Conservation (phyloP, 2,329 filamentous ascomycete species). For the Trichoderma lentiforme region DNA sequence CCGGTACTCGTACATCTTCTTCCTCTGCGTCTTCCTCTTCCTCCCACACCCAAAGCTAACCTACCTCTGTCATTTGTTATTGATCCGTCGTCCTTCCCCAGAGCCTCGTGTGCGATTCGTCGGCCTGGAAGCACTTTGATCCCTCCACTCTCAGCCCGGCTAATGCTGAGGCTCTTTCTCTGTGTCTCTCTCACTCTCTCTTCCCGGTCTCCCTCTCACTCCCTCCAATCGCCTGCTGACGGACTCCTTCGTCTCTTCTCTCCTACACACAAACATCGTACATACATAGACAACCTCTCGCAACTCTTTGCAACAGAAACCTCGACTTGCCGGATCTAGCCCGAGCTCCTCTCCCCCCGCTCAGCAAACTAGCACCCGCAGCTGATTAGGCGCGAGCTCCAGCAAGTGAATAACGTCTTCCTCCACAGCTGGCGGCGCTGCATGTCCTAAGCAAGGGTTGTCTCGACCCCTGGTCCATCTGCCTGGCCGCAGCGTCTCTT, state of each 20-base stretch:
- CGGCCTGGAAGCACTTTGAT: background rate
- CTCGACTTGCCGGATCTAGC: background rate
- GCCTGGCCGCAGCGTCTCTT: constrained; percentile 26
- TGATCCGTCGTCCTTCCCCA: background rate
- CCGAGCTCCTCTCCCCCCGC: constrained; percentile 5
- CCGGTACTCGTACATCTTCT: background rate
- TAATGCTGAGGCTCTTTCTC: background rate
- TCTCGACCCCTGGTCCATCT: constrained; percentile 14
- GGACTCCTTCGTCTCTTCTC: background rate
- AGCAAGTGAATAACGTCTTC: background rate
- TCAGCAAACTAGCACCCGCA: background rate
- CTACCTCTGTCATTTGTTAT: background rate
- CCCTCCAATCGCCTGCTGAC: constrained; percentile 4
- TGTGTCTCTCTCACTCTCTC: background rate
- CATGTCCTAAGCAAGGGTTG: constrained; percentile 11
- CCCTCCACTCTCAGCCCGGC: background rate
- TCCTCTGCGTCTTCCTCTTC: background rate
- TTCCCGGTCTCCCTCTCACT: background rate
- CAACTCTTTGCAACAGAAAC: background rate
- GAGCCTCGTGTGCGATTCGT: background rate
- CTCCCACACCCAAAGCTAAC: background rate
- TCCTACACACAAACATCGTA: background rate
- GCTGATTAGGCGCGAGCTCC: constrained; percentile 12
- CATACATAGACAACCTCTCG: background rate
- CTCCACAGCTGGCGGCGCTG: background rate